A percentile compares a stretch with the other conserved stretches of the same genome.
Evolutionary conservation across 2,329 filamentous ascomycete species (phyloP).

Genomic region (Aspergillus fumigatus): DNA sequence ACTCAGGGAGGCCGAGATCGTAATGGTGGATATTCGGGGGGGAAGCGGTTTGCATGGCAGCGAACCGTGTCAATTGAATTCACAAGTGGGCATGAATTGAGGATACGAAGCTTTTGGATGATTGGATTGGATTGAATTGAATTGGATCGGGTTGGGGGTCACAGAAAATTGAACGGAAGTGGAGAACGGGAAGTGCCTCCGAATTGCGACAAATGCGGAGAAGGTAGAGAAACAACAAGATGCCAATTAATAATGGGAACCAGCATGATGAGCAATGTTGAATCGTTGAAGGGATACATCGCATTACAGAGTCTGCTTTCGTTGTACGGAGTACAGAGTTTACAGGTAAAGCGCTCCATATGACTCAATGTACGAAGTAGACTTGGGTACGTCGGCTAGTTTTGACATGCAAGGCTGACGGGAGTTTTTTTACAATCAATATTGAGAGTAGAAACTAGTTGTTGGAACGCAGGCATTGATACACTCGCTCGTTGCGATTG

Average conservation of each 20-base stretch:
- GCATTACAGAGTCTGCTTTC: not conserved
- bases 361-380: not conserved
- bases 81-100: conserved; percentile 7
- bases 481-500: too few species aligned
- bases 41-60: conserved; percentile 16
- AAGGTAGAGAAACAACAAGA: conserved; percentile 6
- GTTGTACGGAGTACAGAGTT: not conserved
- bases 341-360: not conserved
- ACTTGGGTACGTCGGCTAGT: not conserved
- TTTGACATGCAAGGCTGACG: not conserved
- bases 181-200: conserved; percentile 20
- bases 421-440: too few species aligned
- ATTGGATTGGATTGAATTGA: conserved; percentile 8
- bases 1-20: conserved; percentile 18
- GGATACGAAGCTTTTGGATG: conserved; percentile 21
- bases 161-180: conserved; percentile 6
- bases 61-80: conserved; percentile 17
- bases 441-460: too few species aligned
- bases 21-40: conserved; percentile 18
- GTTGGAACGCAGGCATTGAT: too few species aligned
- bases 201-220: conserved; percentile 20
- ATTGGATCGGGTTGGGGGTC: conserved; percentile 7
- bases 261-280: not conserved
- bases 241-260: conserved; percentile 1
- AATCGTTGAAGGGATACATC: not conserved